A percentile compares a stretch with the other conserved stretches of the same genome.
Evolutionary conservation across 2,329 filamentous ascomycete species (phyloP).

Genomic region (Aulographum hederae): DNA sequence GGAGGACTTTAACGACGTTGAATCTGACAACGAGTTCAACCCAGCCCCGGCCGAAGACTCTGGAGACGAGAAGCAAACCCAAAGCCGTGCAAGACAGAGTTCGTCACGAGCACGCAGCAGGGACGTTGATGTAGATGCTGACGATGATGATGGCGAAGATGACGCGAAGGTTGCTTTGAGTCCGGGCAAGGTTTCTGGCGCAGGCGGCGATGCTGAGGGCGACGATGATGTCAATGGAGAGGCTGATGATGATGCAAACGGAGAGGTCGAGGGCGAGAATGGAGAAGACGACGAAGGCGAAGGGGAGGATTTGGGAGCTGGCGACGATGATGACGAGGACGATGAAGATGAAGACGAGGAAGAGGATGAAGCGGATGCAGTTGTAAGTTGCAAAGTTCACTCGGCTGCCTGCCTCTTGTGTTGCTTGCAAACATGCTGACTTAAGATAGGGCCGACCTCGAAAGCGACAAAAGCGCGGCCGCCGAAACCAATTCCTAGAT

Average conservation of each 20-base stretch:
- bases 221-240: constrained; percentile 41
- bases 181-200: too few relatives aligned
- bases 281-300: constrained; percentile 12
- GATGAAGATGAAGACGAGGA: constrained; percentile 6
- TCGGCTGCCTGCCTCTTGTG: background rate
- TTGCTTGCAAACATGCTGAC: too few relatives aligned
- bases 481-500: constrained; percentile 80
- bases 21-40: constrained; percentile 77
- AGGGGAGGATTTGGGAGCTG: constrained; percentile 33
- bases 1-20: constrained; percentile 29
- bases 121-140: constrained; percentile 8
- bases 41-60: constrained; percentile 57
- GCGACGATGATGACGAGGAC: constrained; percentile 15
- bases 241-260: constrained; percentile 29
- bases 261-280: constrained; percentile 5
- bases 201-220: constrained; percentile 19
- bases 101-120: constrained; percentile 5
- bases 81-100: background rate
- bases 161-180: too few relatives aligned
- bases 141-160: constrained; percentile 13
- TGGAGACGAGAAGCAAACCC: constrained; percentile 40
- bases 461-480: constrained; percentile 59
- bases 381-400: constrained; percentile 1
- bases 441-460: constrained; percentile 43
- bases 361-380: constrained; percentile 12